Conservation (phyloP, 176 grass and related monocot species). For the Carex scoparia region DNA sequence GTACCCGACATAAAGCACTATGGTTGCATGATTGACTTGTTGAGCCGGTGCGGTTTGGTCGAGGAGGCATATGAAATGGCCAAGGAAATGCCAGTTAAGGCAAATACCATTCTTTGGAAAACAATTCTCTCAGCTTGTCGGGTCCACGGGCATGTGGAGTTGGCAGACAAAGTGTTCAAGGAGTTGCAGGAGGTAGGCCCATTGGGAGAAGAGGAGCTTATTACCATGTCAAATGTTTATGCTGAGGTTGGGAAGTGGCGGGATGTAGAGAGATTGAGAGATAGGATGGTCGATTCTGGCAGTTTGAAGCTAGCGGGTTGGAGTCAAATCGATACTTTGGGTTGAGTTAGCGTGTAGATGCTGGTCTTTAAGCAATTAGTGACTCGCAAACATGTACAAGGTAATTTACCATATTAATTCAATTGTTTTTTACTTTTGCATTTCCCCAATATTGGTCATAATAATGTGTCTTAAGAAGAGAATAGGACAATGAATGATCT, state of each 20-base stretch:
- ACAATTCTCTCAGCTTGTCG: slow-evolving; percentile 65
- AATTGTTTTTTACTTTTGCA: too few species aligned
- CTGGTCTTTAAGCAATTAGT: neutral
- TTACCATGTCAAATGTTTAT: slow-evolving; percentile 56
- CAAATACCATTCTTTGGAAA: slow-evolving; percentile 52
- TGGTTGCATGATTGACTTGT: slow-evolving; percentile 72
- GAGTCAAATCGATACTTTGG: slow-evolving; percentile 37
- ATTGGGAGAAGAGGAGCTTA: slow-evolving; percentile 28
- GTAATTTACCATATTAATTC: too few species aligned
- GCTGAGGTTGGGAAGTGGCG: slow-evolving; percentile 63
- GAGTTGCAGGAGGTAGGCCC: slow-evolving; percentile 31
- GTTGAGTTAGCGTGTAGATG: neutral
- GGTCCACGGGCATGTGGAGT: slow-evolving; percentile 32
- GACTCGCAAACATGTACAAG: too few species aligned
- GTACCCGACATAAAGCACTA: slow-evolving; percentile 58
- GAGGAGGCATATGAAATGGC: slow-evolving; percentile 64
- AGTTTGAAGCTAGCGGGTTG: slow-evolving; percentile 35
- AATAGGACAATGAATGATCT: too few species aligned
- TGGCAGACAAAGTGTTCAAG: slow-evolving; percentile 34
- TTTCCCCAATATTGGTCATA: too few species aligned
- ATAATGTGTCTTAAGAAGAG: too few species aligned
- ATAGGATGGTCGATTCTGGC: slow-evolving; percentile 13
- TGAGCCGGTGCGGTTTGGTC: slow-evolving; percentile 45
- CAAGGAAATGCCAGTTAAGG: slow-evolving; percentile 34
- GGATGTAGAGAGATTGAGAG: slow-evolving; percentile 51